Evolutionary conservation across 495 filamentous ascomycete genomes (phyloP), one percentile per base, ranked within the genome.

Genomic region (Aspergillus bertholletiae): DNA sequence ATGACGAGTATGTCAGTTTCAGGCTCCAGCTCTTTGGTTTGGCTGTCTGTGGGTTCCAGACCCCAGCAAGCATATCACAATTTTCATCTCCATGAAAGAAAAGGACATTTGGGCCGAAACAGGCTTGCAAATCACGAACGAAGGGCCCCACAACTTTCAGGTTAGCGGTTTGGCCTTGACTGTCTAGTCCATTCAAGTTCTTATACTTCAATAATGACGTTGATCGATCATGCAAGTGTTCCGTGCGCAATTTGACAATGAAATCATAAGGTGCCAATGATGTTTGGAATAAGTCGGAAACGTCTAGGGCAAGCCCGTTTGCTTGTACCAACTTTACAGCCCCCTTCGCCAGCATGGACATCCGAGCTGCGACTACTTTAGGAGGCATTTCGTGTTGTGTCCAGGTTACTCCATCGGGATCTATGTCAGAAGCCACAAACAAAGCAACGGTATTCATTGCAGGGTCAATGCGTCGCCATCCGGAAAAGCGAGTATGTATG

Each of bases 281-380:
- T 3, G 85, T 76, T 12, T 76, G 74, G 69, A 97, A 97, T 1
- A 98, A 74, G 5, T 74, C 70, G 23, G 78, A 73, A 6, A 73
- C 49, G 51, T 89, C 79, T 20, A 90, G 67, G n/a, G 76, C 68
- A 3, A 79, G 49, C 7, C 74, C 79, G 44, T 86, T 65, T 18
- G 83, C 79, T 43, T 81, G 81, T 3, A 89, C 67, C 2, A 84
- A 58, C 41, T 77, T 79, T 53, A 79, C 80, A 3, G 88, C 89
- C 15, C 86, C 85, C 58, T 84, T 84, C 1, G 94, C 91, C 7
- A 98, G 73, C 4, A 80, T 79, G 0, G 88, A 89, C 79, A 97
- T 89, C 13, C 93, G 83, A 32, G 86, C 78, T 5, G 93, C 95
- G 9, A 92, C 85, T 21, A 97, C 88, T 63, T 88, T 94, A 5